Conservation (phyloP, 2,329 filamentous ascomycete species). For the Orbilia brochopaga region DNA sequence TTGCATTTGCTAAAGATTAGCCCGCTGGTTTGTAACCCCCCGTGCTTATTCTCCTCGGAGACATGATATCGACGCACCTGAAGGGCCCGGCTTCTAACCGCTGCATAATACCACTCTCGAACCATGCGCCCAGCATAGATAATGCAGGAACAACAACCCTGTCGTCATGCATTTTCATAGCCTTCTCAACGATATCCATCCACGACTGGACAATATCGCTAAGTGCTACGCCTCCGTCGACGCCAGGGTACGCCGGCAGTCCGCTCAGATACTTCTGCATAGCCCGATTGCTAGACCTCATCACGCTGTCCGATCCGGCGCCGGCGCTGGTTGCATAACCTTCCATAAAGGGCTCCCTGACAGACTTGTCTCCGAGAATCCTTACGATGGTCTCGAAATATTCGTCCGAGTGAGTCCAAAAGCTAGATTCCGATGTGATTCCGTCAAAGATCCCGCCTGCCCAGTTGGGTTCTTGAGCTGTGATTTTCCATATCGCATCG, state of each 20-base stretch:
- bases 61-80: constrained; percentile 27
- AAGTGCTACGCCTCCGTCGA: constrained; percentile 59
- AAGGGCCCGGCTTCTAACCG: constrained; percentile 55
- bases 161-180: constrained; percentile 63
- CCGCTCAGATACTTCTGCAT: constrained; percentile 63
- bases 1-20: constrained; percentile 9
- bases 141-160: constrained; percentile 76
- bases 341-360: constrained; percentile 64
- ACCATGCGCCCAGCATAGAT: constrained; percentile 54
- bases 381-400: constrained; percentile 67
- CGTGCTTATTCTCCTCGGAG: neutral
- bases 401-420: constrained; percentile 61
- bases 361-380: constrained; percentile 59
- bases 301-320: constrained; percentile 76
- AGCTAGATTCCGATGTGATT: constrained; percentile 41
- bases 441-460: constrained; percentile 45
- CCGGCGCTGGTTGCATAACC: constrained; percentile 76
- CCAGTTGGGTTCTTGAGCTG: constrained; percentile 54
- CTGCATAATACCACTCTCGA: constrained; percentile 67
- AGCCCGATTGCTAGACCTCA: constrained; percentile 71
- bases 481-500: constrained; percentile 61
- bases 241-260: constrained; percentile 53
- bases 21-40: constrained; percentile 48
- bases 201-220: constrained; percentile 56
- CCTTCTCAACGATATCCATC: constrained; percentile 54